Evolutionary conservation across 371 early-diverging fungal species (phyloP).

Genomic region (Haplosporangium sp.): DNA sequence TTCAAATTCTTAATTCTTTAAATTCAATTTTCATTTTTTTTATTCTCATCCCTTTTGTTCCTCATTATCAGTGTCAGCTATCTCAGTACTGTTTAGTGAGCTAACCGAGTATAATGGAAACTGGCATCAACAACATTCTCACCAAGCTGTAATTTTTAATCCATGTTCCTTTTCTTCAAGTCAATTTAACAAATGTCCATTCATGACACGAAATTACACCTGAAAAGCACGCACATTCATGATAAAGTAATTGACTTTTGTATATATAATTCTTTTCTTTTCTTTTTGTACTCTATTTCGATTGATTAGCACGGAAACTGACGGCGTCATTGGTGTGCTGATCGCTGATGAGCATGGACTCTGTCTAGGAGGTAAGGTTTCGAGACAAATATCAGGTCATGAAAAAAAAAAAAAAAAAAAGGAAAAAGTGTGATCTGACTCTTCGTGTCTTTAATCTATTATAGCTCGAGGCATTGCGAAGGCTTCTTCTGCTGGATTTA

Average conservation of each 20-base stretch:
- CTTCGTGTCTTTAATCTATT: background rate
- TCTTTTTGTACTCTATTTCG: background rate
- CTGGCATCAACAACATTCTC: constrained; percentile 54
- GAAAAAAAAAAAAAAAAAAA: constrained; percentile 11
- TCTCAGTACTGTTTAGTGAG: background rate
- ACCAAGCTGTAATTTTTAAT: constrained; percentile 36
- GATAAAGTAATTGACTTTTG: background rate
- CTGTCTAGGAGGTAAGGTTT: constrained; percentile 55
- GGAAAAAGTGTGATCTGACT: background rate
- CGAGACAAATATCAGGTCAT: background rate
- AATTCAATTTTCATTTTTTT: too few relatives aligned
- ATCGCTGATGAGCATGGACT: constrained; percentile 58
- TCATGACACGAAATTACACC: too few relatives aligned
- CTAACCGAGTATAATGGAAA: constrained; percentile 27
- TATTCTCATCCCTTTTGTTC: too few relatives aligned
- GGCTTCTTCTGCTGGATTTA: constrained; percentile 55
- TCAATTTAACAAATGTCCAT: background rate
- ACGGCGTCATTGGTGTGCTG: constrained; percentile 56
- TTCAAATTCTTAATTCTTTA: too few relatives aligned
- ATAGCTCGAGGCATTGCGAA: constrained; percentile 55
- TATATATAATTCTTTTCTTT: background rate
- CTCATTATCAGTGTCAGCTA: too few relatives aligned
- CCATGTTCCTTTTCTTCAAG: background rate
- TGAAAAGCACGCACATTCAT: too few relatives aligned
- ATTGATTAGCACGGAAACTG: constrained; percentile 39